A percentile compares a stretch with the other conserved stretches of the same genome.
Evolutionary conservation across 306 rosid species (phyloP).

Genomic region (Hippophae tibetana): DNA sequence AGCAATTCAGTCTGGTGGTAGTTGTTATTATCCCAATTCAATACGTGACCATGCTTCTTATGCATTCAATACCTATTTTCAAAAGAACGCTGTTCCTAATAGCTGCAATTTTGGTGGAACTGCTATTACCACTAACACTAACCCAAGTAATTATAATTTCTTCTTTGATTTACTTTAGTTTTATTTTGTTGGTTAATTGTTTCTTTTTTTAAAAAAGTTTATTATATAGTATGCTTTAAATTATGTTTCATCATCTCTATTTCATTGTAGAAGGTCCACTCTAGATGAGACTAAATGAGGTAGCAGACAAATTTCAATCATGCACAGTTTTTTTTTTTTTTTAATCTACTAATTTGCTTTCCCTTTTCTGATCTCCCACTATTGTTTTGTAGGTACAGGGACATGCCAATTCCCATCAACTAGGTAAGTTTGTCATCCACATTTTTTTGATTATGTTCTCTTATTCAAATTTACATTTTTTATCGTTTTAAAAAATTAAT

Average conservation of each 20-base stretch:
- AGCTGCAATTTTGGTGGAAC: constrained; percentile 82
- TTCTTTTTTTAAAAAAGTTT: background rate
- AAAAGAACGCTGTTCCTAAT: constrained; percentile 62
- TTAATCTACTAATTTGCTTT: background rate
- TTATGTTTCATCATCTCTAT: background rate
- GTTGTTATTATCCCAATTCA: constrained; percentile 52
- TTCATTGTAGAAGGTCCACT: background rate
- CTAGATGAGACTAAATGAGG: too few species aligned
- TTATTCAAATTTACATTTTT: too few species aligned
- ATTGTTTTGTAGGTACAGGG: constrained; percentile 37
- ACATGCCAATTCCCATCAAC: constrained; percentile 66
- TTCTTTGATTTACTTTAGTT: background rate
- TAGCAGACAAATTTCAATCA: constrained; percentile 3
- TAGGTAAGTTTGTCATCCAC: constrained; percentile 33
- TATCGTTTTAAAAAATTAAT: too few species aligned
- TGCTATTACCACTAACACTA: constrained; percentile 62
- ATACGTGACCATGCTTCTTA: constrained; percentile 62
- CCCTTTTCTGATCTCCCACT: constrained; percentile 2
- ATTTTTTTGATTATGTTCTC: background rate
- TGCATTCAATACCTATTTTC: constrained; percentile 71
- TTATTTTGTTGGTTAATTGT: background rate
- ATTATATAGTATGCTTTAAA: too few species aligned
- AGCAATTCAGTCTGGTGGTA: constrained; percentile 56
- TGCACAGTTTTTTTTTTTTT: background rate
- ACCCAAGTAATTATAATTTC: constrained; percentile 54